Evolutionary conservation across 331 rosid genomes (phyloP).

Genomic region (Quercus lobata): DNA sequence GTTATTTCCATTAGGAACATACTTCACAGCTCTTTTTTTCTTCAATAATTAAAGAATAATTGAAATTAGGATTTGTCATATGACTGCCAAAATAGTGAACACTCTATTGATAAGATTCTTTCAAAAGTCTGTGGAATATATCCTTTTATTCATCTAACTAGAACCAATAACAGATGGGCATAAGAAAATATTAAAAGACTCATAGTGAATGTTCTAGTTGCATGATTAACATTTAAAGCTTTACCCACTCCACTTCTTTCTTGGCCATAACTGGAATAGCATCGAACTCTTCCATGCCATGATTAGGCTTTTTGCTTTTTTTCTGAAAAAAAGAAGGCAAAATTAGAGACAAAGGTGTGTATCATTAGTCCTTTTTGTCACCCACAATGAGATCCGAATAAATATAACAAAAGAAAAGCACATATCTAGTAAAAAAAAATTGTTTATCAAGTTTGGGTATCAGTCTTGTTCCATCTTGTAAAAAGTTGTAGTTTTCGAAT

Average conservation of each 20-base stretch:
- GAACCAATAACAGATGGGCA: neutral
- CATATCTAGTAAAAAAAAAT: too few species aligned
- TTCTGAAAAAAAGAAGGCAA: neutral
- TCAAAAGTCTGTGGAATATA: constrained; percentile 6
- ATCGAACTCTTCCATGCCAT: constrained; percentile 12
- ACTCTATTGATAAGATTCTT: constrained; percentile 16
- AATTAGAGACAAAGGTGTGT: neutral
- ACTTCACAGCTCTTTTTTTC: neutral
- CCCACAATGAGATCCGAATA: neutral
- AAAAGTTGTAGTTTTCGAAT: neutral
- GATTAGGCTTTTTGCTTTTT: constrained; percentile 11
- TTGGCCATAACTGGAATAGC: constrained; percentile 3
- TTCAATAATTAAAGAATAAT: too few species aligned
- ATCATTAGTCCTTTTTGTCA: neutral
- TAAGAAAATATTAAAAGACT: neutral
- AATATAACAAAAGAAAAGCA: neutral
- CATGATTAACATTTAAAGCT: constrained; percentile 2
- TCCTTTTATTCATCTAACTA: neutral
- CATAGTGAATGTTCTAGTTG: neutral
- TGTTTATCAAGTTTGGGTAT: neutral
- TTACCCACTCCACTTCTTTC: constrained; percentile 23
- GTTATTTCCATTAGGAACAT: neutral
- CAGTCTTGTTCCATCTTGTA: neutral
- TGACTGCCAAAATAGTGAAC: neutral
- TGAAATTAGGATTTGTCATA: too few species aligned